Evolutionary conservation across 1,284 basidiomycete genomes (phyloP), one percentile per base, ranked within the genome.

Genomic region (Fistulinella cinereoalba): DNA sequence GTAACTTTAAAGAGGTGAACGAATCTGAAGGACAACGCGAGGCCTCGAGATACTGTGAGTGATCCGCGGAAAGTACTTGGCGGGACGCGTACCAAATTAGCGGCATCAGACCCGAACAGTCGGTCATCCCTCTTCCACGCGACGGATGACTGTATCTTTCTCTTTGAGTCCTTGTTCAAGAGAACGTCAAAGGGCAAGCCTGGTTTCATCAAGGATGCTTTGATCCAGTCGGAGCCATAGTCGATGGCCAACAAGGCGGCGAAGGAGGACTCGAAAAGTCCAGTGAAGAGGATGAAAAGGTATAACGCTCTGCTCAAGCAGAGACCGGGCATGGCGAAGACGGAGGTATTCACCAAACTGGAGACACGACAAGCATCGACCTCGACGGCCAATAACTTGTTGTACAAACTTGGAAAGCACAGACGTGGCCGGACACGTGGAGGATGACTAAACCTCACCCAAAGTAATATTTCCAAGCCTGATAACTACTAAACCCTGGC

Each of bases 101-200:
- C 85, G 6, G 91, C 94, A 65, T 97, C 94, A 25, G 80, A 74
- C 4, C 93, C 92, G 70, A 97, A 95, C 28, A 95, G 70, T 47
- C 94, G 76, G 62, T 98, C 95, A 15, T 83, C 81, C 55, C 80
- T 79, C 71, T 92, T 95, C 89, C 88, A 96, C 25, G 78, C 87
- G 0, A 97, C 89, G 2, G 86, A 83, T 19, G 90, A 83, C 57
- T 89, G 87, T 43, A 97, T 92, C 72, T 99, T 99, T 54, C 96
- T 79, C 72, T 97, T 98, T 33, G 92, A 96, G 67, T 98, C 96
- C 65, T 92, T 90, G 71, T 97, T 95, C 41, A 99, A 75, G 28
- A 99, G 76, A 25, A 99, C 92, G 69, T 99, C 96, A 61, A 99
- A 97, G 1, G 96, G 94, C 42, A 92, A 74, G 33, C 95, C 96